Conservation (phyloP, 202 grass and related monocot genomes). For the Carex sylvatica region DNA sequence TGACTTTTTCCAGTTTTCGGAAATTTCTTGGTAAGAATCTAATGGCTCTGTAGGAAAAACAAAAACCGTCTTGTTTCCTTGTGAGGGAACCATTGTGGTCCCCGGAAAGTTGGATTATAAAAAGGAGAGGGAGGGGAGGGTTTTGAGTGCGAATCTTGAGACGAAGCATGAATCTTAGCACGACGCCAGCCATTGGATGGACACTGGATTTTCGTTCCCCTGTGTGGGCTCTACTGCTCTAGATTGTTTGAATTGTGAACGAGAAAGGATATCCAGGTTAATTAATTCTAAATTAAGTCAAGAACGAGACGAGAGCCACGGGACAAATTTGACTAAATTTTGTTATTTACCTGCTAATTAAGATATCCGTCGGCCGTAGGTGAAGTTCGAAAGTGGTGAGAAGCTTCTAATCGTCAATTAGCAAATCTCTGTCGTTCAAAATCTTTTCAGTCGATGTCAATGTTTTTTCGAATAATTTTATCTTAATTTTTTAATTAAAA, state of each 20-base stretch:
- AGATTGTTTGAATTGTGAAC: not conserved
- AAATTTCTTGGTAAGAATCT: slow-evolving; percentile 4
- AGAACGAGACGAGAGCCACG: not conserved
- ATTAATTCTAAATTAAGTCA: slow-evolving; percentile 24
- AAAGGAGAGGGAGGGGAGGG: too few species aligned
- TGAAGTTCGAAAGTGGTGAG: not conserved
- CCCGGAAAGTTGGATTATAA: too few species aligned
- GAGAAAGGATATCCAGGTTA: not conserved
- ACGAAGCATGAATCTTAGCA: too few species aligned
- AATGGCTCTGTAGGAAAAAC: not conserved
- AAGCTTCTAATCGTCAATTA: not conserved
- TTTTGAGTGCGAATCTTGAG: too few species aligned
- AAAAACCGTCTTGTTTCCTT: not conserved
- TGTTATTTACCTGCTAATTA: not conserved
- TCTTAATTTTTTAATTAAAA: not conserved
- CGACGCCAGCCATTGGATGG: too few species aligned
- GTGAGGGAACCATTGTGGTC: not conserved
- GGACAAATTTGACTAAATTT: slow-evolving; percentile 1
- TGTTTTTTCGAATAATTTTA: not conserved
- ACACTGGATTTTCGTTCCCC: too few species aligned
- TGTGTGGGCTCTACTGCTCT: not conserved
- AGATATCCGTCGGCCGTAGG: not conserved
- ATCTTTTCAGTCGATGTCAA: not conserved
- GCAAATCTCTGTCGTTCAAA: not conserved
- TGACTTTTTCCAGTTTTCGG: not conserved